Evolutionary conservation across 2,329 filamentous ascomycete genomes (phyloP).

Genomic region (Nigrograna mackinnonii): DNA sequence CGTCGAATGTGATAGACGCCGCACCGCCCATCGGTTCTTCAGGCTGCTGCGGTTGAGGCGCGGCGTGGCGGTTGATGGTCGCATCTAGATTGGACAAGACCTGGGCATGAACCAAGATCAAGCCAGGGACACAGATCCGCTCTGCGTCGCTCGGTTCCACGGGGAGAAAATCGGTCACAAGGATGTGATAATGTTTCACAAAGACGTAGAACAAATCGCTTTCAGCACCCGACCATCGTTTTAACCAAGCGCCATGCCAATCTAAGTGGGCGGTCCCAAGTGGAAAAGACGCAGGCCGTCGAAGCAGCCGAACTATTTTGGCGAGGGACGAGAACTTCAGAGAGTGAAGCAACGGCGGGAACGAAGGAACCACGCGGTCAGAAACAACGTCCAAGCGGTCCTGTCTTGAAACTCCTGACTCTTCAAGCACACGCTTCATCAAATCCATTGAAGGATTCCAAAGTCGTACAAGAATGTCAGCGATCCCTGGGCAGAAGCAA

Average conservation of each 20-base stretch:
- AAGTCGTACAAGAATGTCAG: conserved; percentile 79
- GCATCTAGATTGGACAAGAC: conserved; percentile 78
- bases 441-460: conserved; percentile 74
- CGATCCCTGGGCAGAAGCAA: conserved; percentile 86
- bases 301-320: conserved; percentile 61
- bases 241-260: conserved; percentile 84
- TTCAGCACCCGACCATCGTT: conserved; percentile 83
- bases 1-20: conserved; percentile 66
- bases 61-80: conserved; percentile 75
- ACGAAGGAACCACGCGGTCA: conserved; percentile 68
- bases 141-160: conserved; percentile 55
- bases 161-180: conserved; percentile 67
- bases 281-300: conserved; percentile 68
- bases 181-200: conserved; percentile 81
- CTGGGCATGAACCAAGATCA: conserved; percentile 81
- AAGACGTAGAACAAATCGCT: conserved; percentile 93
- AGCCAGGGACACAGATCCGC: conserved; percentile 70
- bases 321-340: conserved; percentile 67
- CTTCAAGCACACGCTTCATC: conserved; percentile 72
- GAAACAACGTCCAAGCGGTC: conserved; percentile 53
- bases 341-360: conserved; percentile 67
- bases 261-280: conserved; percentile 72
- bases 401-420: conserved; percentile 64
- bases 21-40: conserved; percentile 40
- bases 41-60: conserved; percentile 36